Evolutionary conservation across 148 eudicot genomes (phyloP).

Genomic region (Heliosperma pusillum): DNA sequence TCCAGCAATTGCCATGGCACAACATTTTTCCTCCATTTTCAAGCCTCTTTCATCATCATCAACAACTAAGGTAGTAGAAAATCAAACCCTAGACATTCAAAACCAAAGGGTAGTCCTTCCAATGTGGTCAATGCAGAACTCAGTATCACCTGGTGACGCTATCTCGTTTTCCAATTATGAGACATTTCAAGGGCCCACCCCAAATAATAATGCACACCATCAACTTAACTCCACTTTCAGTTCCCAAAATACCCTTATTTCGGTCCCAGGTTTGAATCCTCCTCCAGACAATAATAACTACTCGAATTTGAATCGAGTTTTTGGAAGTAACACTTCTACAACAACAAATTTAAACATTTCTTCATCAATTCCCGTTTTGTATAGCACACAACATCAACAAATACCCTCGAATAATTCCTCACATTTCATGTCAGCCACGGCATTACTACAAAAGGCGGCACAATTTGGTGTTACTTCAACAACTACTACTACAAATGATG

Average conservation of each 20-base stretch:
- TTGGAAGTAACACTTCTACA: slow-evolving; percentile 21
- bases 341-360: slow-evolving; percentile 7
- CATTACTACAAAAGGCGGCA: slow-evolving; percentile 76
- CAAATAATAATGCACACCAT: slow-evolving; percentile 2
- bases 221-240: slow-evolving; percentile 21
- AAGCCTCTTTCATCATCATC: slow-evolving; percentile 39
- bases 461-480: slow-evolving; percentile 61
- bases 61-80: slow-evolving; percentile 20
- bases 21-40: slow-evolving; percentile 55
- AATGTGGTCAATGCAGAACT: slow-evolving; percentile 10
- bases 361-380: slow-evolving; percentile 52
- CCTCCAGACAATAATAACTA: slow-evolving; percentile 5
- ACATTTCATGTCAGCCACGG: slow-evolving; percentile 76
- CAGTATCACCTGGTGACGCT: too few species aligned
- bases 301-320: slow-evolving; percentile 21
- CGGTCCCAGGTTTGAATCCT: slow-evolving; percentile 20
- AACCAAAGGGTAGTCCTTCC: slow-evolving; percentile 27
- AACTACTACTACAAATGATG: slow-evolving; percentile 21
- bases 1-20: slow-evolving; percentile 41
- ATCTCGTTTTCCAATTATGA: background rate
- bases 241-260: slow-evolving; percentile 14
- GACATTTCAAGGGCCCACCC: slow-evolving; percentile 5
- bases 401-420: slow-evolving; percentile 21
- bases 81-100: slow-evolving; percentile 28
- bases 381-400: slow-evolving; percentile 50